Evolutionary conservation across 805 yeast species (phyloP), one percentile per base, ranked within the genome.

Genomic region (Candida stauntonica): DNA sequence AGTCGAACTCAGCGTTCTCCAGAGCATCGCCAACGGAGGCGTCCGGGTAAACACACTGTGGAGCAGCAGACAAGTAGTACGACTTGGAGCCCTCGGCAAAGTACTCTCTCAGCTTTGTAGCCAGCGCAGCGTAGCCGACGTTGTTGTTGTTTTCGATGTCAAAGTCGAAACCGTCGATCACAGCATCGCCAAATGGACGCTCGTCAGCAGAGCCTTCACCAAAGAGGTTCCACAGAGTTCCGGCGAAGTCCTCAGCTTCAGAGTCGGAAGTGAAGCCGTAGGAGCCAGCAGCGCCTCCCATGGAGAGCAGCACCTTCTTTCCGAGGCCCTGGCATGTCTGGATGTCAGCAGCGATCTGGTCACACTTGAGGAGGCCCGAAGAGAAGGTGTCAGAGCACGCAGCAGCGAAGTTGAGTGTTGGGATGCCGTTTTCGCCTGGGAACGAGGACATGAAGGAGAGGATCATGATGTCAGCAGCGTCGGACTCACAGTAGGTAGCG

Each of bases 31-130:
- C 83, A 24, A 80, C 67, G 33, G 61, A 72, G 33, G 75, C 80
- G 64, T 88, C 96, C 15, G 96, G 95, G 59, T 79, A 83, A 18
- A 78, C 81, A 66, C 96, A 89, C 66, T 87, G 96, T 16, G 96
- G 96, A 46, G 96, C 91, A 48, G 95, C 95, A 37, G 94, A 78
- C 31, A 87, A 65, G 58, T 81, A 85, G 65, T 79, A 85, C 20
- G 62, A 51, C 61, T 79, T 83, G 32, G 82, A 68, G 24, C 77
- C 66, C 29, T 67, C 62, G 9, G 68, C 77, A 49, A 72, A 77
- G 29, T 64, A 60, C 39, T 68, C 40, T 81, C 94, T 47, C 55
- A 66, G 33, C 53, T 71, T 67, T 29, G 61, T 71, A 16, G 77
- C 85, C 37, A 82, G 61, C 19, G 84, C 77, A 36, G 77, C 77